These are phyloP conservation scores for Cubamyces lactineus DNA, from an alignment of 768 basidiomycete genomes.

Conservation along the genomic window DNA sequence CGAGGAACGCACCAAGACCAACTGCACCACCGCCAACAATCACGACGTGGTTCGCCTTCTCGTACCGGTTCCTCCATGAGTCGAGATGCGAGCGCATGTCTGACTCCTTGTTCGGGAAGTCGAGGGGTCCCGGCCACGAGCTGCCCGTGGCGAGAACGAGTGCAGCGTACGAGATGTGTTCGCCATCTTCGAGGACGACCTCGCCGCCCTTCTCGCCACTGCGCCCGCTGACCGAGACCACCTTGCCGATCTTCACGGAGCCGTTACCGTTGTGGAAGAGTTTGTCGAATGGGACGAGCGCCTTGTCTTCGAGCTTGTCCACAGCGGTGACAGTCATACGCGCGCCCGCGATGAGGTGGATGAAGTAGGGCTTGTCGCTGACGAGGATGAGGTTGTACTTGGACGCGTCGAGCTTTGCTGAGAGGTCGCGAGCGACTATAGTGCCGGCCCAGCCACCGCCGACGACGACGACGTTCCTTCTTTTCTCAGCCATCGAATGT, in stretches of 20 bases:
- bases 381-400: conserved; percentile 59
- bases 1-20: conserved; percentile 41
- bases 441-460: conserved; percentile 63
- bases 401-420: conserved; percentile 50
- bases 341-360: conserved; percentile 53
- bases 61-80: conserved; percentile 37
- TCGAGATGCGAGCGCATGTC: conserved; percentile 29
- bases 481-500: conserved; percentile 19
- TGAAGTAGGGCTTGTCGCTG: conserved; percentile 51
- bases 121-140: conserved; percentile 52
- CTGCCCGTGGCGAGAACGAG: conserved; percentile 66
- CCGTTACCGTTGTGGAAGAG: conserved; percentile 53
- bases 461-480: conserved; percentile 47
- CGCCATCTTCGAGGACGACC: conserved; percentile 54
- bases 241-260: conserved; percentile 37
- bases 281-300: conserved; percentile 55
- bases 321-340: conserved; percentile 55
- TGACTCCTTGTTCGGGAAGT: conserved; percentile 43
- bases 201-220: conserved; percentile 42
- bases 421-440: conserved; percentile 49
- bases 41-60: conserved; percentile 37
- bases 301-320: conserved; percentile 47
- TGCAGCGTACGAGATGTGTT: conserved; percentile 52
- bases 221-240: conserved; percentile 41
- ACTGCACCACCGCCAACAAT: conserved; percentile 44